Evolutionary conservation across 257 asterid genomes (phyloP).

Genomic region (Nicotiana obtusifolia): DNA sequence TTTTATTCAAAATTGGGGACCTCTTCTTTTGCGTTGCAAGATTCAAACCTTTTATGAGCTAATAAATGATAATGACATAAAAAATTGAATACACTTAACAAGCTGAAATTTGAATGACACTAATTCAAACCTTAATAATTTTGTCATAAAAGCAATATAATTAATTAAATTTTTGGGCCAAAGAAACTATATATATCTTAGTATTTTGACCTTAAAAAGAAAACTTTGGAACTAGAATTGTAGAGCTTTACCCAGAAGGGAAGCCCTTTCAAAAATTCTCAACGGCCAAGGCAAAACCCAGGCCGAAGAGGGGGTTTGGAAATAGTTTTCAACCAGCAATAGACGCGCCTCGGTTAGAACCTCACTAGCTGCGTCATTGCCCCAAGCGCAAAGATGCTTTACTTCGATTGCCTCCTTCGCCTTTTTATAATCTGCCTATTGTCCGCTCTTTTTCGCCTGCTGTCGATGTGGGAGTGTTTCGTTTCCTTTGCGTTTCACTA

Average conservation of each 20-base stretch:
- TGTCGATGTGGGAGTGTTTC: constrained; percentile 42
- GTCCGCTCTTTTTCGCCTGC: background rate
- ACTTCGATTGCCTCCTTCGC: fast-evolving
- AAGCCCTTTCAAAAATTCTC: constrained; percentile 39
- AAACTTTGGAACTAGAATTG: background rate
- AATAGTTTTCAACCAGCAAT: constrained; percentile 37
- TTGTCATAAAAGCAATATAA: too few relatives aligned
- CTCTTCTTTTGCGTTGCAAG: too few relatives aligned
- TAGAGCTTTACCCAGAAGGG: background rate
- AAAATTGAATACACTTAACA: too few relatives aligned
- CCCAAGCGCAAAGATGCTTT: constrained; percentile 30
- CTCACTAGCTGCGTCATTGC: constrained; percentile 38
- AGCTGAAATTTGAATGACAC: too few relatives aligned
- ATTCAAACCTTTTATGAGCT: too few relatives aligned
- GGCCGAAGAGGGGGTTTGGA: constrained; percentile 28
- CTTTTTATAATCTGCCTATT: background rate
- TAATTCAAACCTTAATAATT: too few relatives aligned
- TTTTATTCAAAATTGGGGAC: too few relatives aligned
- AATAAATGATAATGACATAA: too few relatives aligned
- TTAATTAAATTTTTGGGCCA: too few relatives aligned
- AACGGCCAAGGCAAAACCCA: constrained; percentile 17
- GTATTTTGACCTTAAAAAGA: fast-evolving
- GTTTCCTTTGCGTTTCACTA: too few relatives aligned
- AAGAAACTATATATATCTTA: too few relatives aligned
- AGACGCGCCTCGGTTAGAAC: constrained; percentile 38